Evolutionary conservation across 371 early-diverging fungal species (phyloP).

Genomic region (Globomyces sp.): DNA sequence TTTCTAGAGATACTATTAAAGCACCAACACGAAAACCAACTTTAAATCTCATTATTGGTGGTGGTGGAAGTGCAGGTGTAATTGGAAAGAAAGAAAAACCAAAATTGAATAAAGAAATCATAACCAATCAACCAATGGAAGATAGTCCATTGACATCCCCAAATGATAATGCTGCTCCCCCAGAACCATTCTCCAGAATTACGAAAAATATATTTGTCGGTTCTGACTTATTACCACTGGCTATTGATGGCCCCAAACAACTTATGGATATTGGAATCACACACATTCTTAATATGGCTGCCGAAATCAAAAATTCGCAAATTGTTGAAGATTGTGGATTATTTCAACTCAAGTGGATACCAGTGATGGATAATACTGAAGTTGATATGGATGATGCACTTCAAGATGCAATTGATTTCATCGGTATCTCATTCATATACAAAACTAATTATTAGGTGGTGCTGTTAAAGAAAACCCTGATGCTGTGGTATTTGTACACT

Average conservation of each 20-base stretch:
- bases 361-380: slow-evolving; percentile 42
- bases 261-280: slow-evolving; percentile 42
- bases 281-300: slow-evolving; percentile 55
- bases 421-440: slow-evolving; percentile 25
- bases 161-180: slow-evolving; percentile 17
- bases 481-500: slow-evolving; percentile 76
- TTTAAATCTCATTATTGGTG: slow-evolving; percentile 2
- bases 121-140: not conserved
- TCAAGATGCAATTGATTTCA: slow-evolving; percentile 41
- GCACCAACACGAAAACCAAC: slow-evolving; percentile 6
- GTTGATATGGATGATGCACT: slow-evolving; percentile 40
- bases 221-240: slow-evolving; percentile 39
- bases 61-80: not conserved
- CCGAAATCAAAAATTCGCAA: slow-evolving; percentile 33
- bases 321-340: slow-evolving; percentile 16
- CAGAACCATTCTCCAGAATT: slow-evolving; percentile 33
- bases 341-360: slow-evolving; percentile 36
- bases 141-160: slow-evolving; percentile 2
- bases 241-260: slow-evolving; percentile 30
- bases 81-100: not conserved
- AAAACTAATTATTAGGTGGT: slow-evolving; percentile 17
- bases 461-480: slow-evolving; percentile 44
- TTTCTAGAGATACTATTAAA: slow-evolving; percentile 3
- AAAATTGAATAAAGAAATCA: not conserved
- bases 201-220: slow-evolving; percentile 39